Conservation (phyloP, 2,329 filamentous ascomycete species). For the Dendryphion nanum region DNA sequence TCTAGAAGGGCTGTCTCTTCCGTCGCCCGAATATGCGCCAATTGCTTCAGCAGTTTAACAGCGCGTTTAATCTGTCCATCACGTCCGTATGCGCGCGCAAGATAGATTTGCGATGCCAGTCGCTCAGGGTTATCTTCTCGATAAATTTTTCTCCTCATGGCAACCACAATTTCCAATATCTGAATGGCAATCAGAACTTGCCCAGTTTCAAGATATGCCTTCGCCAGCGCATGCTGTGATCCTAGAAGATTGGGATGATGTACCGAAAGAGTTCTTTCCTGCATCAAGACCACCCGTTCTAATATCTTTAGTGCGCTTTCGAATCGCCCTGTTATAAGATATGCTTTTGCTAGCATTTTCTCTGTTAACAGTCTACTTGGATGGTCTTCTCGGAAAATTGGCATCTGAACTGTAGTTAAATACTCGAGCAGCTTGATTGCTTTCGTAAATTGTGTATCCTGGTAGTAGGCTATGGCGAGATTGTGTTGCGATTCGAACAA, state of each 20-base stretch:
- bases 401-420: too few relatives aligned
- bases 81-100: not conserved
- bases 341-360: too few relatives aligned
- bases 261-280: slow-evolving; percentile 6
- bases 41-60: not conserved
- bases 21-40: too few relatives aligned
- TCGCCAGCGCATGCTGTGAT: slow-evolving; percentile 11
- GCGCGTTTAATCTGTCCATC: not conserved
- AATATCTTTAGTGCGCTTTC: too few relatives aligned
- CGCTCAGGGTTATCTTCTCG: not conserved
- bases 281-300: slow-evolving; percentile 5
- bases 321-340: too few relatives aligned
- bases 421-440: not conserved
- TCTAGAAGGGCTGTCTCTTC: too few relatives aligned
- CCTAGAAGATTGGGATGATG: slow-evolving; percentile 7
- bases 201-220: slow-evolving; percentile 1
- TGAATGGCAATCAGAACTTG: not conserved
- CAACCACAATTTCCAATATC: not conserved
- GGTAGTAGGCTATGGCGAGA: not conserved
- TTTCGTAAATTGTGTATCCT: not conserved
- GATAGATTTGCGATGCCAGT: not conserved
- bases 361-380: too few relatives aligned
- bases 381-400: too few relatives aligned
- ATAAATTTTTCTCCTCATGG: not conserved
- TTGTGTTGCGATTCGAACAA: not conserved